Evolutionary conservation across 1,284 basidiomycete genomes (phyloP), one percentile per base, ranked within the genome.

Genomic region (Rhodotorula sp.): DNA sequence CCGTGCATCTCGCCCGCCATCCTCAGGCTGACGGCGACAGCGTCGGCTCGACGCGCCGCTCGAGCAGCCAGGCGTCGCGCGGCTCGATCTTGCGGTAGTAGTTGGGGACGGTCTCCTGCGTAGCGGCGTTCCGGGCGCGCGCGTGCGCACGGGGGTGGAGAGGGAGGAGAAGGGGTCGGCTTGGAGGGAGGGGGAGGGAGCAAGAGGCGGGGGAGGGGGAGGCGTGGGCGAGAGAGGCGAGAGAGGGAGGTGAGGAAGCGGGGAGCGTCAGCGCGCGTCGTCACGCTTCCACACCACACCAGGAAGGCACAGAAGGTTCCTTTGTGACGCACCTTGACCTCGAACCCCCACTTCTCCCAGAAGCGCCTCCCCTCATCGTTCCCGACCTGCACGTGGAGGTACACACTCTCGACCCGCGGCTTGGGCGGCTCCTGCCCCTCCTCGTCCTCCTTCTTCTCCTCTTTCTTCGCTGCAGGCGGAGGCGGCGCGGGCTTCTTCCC

Each of bases 301-400:
- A 21, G 9, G 13, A 27, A 48, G 21, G 17, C 6, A 9, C 3
- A 25, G 9, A 13, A 22, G 36, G n/a, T 9, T 6, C 15, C 59
- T n/a, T n/a, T n/a, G n/a, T 78, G 63, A 63, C 75, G 75, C 57
- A 79, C 78, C 46, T 71, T 72, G 34, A 82, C 77, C 39, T 73
- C 65, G 71, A 83, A 83, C 39, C 82, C 82, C 37, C 80, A 78
- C 68, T 79, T 77, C 70, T 81, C 79, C 79, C 82, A 83, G 48
- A 82, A 82, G 58, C 60, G 55, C 57, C 76, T 77, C 29, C 80
- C 81, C 62, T 80, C 80, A 25, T 80, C 77, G 68, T 82, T 83
- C 44, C 74, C 75, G 13, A 79, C 80, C 74, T 82, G 82, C 22
- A 83, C 82, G 62, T 83, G 82, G 5, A 82, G 76, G 59, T 81